Base-by-base conservation (phyloP, 441 rosid species). In the Adansonia gregorii region DNA sequence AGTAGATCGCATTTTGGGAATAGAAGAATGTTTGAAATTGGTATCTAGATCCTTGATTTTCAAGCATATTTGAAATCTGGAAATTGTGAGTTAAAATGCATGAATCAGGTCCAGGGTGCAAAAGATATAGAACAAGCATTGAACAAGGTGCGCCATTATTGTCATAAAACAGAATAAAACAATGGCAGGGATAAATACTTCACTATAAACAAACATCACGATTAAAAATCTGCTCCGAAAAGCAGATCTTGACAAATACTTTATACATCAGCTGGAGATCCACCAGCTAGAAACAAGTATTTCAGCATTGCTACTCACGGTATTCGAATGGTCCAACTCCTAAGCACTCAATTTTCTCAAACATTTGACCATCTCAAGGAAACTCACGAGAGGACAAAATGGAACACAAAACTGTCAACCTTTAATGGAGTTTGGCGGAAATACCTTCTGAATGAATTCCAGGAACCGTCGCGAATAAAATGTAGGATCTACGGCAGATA, bases 401-500 rank as follows among this genome's bases (percentile, higher is more conserved):
- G 17, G 55, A 72, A 68, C 82, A 6, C 65, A 46, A 43, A 49
- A 15, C n/a, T 5, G 59, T 76, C 72, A 89, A 71, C 51, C 46
- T 51, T 71, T 52, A 20, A 46, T 20, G 9, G 72, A 77, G 77
- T 92, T 83, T 4, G 80, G 80, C 4, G 99, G 98, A 73, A 94
- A 94, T 51, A 84, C 97, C 75, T 87, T 93, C 80, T 88, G 83
- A 70, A 96, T 89, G 88, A 95, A 95, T 82, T 94, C 89, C 41
- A 94, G 86, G 90, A 94, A 94, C 69, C 97, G 93, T 55, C 76
- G 78, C 19, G 98, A 94, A 84, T 95, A 95, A 87, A 89, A 96
- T 2, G 87, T 89, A 6, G 98, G 98, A 84, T 96, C 97, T 55
- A 96, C 96, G 0, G 92, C 93, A 9, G 98, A 96, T 83, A 96